These are phyloP conservation scores for Lentinula sp. DNA, from an alignment of 768 basidiomycete species.

Conservation along the genomic window DNA sequence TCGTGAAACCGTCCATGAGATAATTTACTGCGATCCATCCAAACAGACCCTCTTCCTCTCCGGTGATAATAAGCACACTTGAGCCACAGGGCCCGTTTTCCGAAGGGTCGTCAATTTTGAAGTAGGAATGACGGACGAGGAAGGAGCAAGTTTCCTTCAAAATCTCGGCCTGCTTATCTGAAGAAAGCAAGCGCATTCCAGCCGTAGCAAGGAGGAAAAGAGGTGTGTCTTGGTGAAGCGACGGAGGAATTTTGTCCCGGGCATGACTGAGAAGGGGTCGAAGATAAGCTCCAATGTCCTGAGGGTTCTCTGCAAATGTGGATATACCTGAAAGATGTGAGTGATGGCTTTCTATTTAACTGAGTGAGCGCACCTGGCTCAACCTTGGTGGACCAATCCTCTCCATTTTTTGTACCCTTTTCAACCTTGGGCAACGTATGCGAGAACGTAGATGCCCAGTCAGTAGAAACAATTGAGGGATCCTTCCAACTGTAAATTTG, in stretches of 20 bases:
- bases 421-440: constrained; percentile 77
- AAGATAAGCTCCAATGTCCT: constrained; percentile 69
- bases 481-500: constrained; percentile 98
- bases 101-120: constrained; percentile 66
- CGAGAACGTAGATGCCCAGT: constrained; percentile 45
- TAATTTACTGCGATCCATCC: constrained; percentile 99
- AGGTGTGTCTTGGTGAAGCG: constrained; percentile 78
- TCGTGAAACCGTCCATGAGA: constrained; percentile 90
- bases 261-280: constrained; percentile 83
- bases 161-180: constrained; percentile 62
- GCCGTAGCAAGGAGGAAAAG: constrained; percentile 94
- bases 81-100: constrained; percentile 81
- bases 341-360: neutral
- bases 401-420: constrained; percentile 78
- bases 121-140: constrained; percentile 68
- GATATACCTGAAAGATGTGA: constrained; percentile 65
- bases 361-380: constrained; percentile 73
- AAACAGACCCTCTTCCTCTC: constrained; percentile 96
- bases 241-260: constrained; percentile 76
- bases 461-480: constrained; percentile 48
- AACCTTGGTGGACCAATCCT: constrained; percentile 86
- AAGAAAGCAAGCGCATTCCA: constrained; percentile 86
- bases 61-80: constrained; percentile 90
- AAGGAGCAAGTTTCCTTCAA: constrained; percentile 75
- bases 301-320: constrained; percentile 64